A percentile compares a stretch with the other conserved stretches of the same genome.
Evolutionary conservation across 768 basidiomycete genomes (phyloP).

Genomic region (Infundibulicybe gibba): DNA sequence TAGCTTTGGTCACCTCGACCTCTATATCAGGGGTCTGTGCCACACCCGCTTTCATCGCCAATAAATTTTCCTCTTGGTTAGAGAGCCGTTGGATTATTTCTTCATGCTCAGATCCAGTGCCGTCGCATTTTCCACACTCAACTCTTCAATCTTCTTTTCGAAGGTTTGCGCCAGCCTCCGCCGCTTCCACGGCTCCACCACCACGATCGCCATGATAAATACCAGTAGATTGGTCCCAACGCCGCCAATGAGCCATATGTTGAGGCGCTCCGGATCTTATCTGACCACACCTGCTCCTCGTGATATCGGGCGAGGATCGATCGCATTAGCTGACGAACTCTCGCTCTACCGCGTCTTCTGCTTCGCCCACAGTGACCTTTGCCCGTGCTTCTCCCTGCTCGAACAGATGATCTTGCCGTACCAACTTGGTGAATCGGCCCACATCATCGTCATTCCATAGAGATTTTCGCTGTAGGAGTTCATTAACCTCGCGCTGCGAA

Average conservation of each 20-base stretch:
- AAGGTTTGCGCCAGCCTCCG: conserved; percentile 82
- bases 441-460: conserved; percentile 92
- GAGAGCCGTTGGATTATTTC: conserved; percentile 44
- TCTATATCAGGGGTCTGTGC: conserved; percentile 1
- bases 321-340: conserved; percentile 86
- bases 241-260: conserved; percentile 90
- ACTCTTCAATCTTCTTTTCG: conserved; percentile 75
- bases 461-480: conserved; percentile 90
- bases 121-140: conserved; percentile 51
- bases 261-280: conserved; percentile 94
- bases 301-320: conserved; percentile 90
- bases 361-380: conserved; percentile 61
- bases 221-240: conserved; percentile 82
- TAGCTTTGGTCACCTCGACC: no score
- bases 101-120: conserved; percentile 45
- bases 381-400: conserved; percentile 76
- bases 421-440: conserved; percentile 80
- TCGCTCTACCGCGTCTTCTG: conserved; percentile 80
- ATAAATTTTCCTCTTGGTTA: conserved; percentile 26
- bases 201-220: conserved; percentile 83
- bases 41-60: no score
- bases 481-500: conserved; percentile 94
- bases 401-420: conserved; percentile 84
- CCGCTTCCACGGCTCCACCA: conserved; percentile 98
- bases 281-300: conserved; percentile 99